Base-by-base conservation (phyloP, 805 yeast genomes). In the Ogataea nakhonphanomensis region DNA sequence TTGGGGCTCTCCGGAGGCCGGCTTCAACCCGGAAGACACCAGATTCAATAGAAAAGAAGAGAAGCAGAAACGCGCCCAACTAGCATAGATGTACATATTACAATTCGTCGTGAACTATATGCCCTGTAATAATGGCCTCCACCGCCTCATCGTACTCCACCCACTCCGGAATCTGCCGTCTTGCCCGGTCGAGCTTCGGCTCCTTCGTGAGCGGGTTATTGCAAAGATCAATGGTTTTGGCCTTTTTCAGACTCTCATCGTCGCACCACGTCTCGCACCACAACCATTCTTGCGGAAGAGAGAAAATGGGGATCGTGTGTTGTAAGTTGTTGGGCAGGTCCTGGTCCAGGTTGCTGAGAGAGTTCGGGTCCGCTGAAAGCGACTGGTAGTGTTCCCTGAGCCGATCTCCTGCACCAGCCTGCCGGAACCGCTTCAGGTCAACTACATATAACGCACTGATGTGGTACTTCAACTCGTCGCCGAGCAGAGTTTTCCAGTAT, bases 241-340 rank as follows among this genome's bases (percentile, higher is more conserved):
- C 95, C 0, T 65, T 64, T 39, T 58, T 58, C 43, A 82, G 62
- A 25, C 76, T 65, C 35, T 73, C 82, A 47, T 80, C 85, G 23
- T 79, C 70, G 59, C 95, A 85, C 95, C 95, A 87, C 0, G 95
- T 87, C 55, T 87, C 95, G 63, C 95, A 88, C 95, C 95, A 88
- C 27, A 86, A 65, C 95, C 95, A 87, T 32, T 85, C 90, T 50
- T 81, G 81, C 3, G 88, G 85, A 31, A 87, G 66, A 7, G 93
- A 81, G 53, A 68, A 74, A 13, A 88, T 88, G 35, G 81, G 82
- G 23, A 91, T 61, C 22, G 62, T 59, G 15, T 68, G 53, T 61
- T 93, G 98, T 51, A 90, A 51, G 55, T 86, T 85, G 61, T 91
- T 93, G n/a, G 96, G 89, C 45, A 91, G 71, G 58, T 93, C 98